Evolutionary conservation across 2,329 filamentous ascomycete species (phyloP), one percentile per base, ranked within the genome.

Genomic region (Zasmidium angulare): DNA sequence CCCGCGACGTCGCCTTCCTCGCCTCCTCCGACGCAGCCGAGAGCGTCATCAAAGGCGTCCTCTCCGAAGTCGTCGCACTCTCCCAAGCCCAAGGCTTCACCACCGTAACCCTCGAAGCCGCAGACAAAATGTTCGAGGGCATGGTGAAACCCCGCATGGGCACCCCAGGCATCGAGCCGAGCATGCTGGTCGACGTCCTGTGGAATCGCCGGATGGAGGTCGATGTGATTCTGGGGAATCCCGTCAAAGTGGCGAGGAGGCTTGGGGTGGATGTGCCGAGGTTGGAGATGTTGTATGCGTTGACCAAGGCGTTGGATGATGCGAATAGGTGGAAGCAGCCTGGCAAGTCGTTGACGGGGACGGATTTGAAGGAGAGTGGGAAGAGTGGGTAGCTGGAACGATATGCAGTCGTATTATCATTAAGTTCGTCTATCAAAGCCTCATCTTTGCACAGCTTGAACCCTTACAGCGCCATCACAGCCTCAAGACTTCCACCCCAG

Each of bases 1-100:
- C 78, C 46, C 79, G 82, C 58, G 84, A 84, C 20, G 78, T 81
- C 0, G 69, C 78, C 0, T 82, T 84, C 68, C 71, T 86, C 11
- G 63, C 63, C 0, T 76, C 69, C 0, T 82, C 77, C 0, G 71
- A 73, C 0, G 68, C 67, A 17, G 72, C 78, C 1, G 65, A 71
- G 20, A 68, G 69, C 14, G 68, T 79, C 2, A 69, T 81, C 6
- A 67, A 69, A 46, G 74, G 69, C 1, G 71, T 80, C 2, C 80
- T 82, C 76, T 65, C 76, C 47, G 80, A 82, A 68, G 75, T 82
- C 12, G 68, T 76, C 10, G 59, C 68, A 2, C 66, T 81, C 22
- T 78, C 79, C 6, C 66, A 72, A 36, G 75, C 75, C 2, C 63
- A 74, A 24, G 79, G 79, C 0, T 76, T 79, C 59, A 60, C 58